Conservation (phyloP, 2,329 filamentous ascomycete genomes). For the Fusarium secorum region DNA sequence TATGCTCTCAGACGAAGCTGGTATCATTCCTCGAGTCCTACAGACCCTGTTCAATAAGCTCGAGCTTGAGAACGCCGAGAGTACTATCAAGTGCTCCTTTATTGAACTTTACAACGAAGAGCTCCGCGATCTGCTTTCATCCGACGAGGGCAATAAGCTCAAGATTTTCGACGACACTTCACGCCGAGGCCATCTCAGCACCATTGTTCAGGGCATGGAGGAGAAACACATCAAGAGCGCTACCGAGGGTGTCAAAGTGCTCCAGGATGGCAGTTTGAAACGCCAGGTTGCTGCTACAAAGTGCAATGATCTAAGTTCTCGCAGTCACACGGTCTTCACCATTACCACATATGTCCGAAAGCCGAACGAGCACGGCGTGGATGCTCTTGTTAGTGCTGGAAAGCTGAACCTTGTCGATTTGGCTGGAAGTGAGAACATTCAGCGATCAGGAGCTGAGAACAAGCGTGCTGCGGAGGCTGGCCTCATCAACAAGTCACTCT, state of each 20-base stretch:
- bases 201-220: conserved; percentile 96
- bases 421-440: conserved; percentile 97
- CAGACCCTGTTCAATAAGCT: conserved; percentile 88
- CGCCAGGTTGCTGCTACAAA: conserved; percentile 99
- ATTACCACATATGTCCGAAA: conserved; percentile 91
- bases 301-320: conserved; percentile 96
- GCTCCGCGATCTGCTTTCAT: conserved; percentile 83
- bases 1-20: conserved; percentile 87
- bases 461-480: conserved; percentile 96
- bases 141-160: conserved; percentile 83
- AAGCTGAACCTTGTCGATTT: conserved; percentile 97
- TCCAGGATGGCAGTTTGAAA: conserved; percentile 89
- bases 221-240: conserved; percentile 91
- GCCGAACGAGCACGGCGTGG: conserved; percentile 79
- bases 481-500: conserved; percentile 95
- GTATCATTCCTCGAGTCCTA: conserved; percentile 92
- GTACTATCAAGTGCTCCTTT: conserved; percentile 95
- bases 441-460: conserved; percentile 95
- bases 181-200: conserved; percentile 83
- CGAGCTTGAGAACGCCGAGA: conserved; percentile 79
- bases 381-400: conserved; percentile 88
- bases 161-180: conserved; percentile 95
- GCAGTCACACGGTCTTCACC: conserved; percentile 97
- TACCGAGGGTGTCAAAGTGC: conserved; percentile 83
- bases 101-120: conserved; percentile 99